Conservation (phyloP, 306 rosid species). For the Fragaria ananassa region DNA sequence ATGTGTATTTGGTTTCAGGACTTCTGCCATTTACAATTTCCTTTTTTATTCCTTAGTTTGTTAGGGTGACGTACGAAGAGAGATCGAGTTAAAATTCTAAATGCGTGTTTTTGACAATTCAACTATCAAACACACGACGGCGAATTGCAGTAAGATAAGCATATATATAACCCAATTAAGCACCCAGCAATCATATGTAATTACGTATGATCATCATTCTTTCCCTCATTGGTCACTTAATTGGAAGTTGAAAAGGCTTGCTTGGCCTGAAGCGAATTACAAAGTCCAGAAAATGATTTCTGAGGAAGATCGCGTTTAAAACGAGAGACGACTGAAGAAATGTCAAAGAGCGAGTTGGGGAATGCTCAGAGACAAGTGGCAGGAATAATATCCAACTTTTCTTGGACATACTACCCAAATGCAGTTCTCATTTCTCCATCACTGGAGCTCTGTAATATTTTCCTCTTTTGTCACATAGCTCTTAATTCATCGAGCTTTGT, state of each 20-base stretch:
- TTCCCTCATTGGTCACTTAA: neutral
- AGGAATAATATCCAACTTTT: neutral
- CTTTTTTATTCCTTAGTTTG: neutral
- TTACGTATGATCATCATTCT: too few species aligned
- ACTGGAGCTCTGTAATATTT: neutral
- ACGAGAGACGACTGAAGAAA: neutral
- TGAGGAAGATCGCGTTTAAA: neutral
- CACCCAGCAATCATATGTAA: neutral
- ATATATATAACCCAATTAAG: neutral
- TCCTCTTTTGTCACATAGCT: neutral
- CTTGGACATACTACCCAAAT: neutral
- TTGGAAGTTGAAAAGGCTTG: neutral
- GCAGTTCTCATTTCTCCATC: neutral
- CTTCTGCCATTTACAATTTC: neutral
- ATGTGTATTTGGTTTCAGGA: neutral
- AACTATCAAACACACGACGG: neutral
- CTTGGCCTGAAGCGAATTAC: neutral
- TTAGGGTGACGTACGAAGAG: neutral
- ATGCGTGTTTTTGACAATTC: neutral
- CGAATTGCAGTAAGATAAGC: neutral
- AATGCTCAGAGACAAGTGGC: neutral
- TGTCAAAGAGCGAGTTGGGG: neutral
- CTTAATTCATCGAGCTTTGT: neutral
- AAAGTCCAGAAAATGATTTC: neutral
- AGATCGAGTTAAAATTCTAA: neutral